Conservation (phyloP, 305 asterid species). For the Plantago lanceolata region DNA sequence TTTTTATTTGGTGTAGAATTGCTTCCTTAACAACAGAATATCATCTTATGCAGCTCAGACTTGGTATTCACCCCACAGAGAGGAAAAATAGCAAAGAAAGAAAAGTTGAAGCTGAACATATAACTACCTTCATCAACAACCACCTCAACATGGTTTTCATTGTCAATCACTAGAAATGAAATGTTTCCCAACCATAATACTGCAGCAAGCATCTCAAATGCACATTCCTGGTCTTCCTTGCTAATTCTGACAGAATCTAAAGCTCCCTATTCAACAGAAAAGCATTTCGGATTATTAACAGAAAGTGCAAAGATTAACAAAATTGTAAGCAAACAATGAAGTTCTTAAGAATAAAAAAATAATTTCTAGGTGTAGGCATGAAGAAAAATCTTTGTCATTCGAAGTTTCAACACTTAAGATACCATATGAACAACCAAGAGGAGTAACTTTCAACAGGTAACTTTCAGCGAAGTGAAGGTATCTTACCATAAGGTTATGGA, state of each 20-base stretch:
- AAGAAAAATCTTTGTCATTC: constrained; percentile 4
- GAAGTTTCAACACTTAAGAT: constrained; percentile 9
- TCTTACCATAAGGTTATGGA: constrained; percentile 65
- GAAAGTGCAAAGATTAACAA: constrained; percentile 2
- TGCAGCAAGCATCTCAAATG: constrained; percentile 83
- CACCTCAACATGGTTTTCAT: constrained; percentile 70
- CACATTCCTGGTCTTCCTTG: constrained; percentile 72
- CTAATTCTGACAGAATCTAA: constrained; percentile 50
- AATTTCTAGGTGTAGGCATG: constrained; percentile 8
- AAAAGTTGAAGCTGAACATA: constrained; percentile 19
- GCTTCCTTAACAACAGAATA: constrained; percentile 4
- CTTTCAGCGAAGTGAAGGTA: constrained; percentile 18
- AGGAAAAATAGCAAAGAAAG: constrained; percentile 13
- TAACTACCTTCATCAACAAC: constrained; percentile 79
- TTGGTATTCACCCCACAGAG: not conserved
- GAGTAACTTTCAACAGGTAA: constrained; percentile 15
- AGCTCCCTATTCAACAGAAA: constrained; percentile 59
- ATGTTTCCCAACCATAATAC: constrained; percentile 97
- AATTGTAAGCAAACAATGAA: not conserved
- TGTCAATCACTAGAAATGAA: constrained; percentile 65
- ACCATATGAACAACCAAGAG: not conserved
- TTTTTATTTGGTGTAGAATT: not conserved
- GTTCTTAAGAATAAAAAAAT: not conserved
- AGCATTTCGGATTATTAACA: constrained; percentile 25
- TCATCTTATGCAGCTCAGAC: constrained; percentile 4